Evolutionary conservation across 148 eudicot species (phyloP), one percentile per base, ranked within the genome.

Genomic region (Heliosperma pusillum): DNA sequence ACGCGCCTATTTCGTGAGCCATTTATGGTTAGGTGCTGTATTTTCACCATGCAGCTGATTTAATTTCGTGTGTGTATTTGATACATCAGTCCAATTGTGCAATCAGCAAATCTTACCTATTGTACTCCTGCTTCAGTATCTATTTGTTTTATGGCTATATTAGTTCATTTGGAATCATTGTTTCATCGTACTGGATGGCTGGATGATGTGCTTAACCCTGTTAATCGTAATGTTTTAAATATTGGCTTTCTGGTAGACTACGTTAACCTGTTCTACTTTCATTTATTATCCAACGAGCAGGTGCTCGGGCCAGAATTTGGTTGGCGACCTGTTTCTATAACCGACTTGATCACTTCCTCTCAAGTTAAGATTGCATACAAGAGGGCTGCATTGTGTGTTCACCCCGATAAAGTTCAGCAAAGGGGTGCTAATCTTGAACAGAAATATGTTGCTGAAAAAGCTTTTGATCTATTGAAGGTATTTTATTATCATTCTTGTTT

Each of bases 331-430:
- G 88, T 90, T 74, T 85, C 97, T 3, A 83, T 93, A 86, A 87
- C 92, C 12, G 97, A 91, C 81, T 73, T 94, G 80, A 91, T 94
- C 64, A 90, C 97, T 30, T 84, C 96, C 1, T 72, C 80, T n/a
- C 88, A 93, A 52, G 98, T 94, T 26, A 94, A 91, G 73, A 74
- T 90, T 60, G 92, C 85, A 64, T 91, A 94, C 80, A 76, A 85
- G 66, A 94, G 82, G 82, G 97, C 98, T 30, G 88, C 93, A 33
- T 81, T 94, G 73, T 94, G 82, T 63, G 88, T 94, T 77, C 98
- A 94, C 76, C 98, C 98, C 26, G 98, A 94, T 75, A 94, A 94
- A 79, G 93, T 94, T 82, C 96, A 94, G 80, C 97, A 91, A 71
- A 94, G 82, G 81, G 97, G 98, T 66, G 93, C 97, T 74, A 85